phyloP scores from a whole-genome alignment of 441 rosid species.

The Populus hybrid region DNA sequence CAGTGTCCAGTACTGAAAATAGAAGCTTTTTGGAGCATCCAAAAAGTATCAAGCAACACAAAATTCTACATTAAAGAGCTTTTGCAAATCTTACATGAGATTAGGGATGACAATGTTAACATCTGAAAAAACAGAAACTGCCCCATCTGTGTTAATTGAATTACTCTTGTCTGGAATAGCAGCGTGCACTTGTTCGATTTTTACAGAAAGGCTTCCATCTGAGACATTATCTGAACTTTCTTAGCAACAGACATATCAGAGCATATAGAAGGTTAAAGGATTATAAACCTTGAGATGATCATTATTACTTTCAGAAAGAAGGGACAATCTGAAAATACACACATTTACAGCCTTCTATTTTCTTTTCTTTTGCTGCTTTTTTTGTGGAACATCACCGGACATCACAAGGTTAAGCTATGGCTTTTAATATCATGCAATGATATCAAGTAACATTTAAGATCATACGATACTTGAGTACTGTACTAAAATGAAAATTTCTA shows the following conservation, averaged over 20 bases:
- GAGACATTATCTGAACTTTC: conserved; percentile 38
- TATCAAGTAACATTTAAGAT: neutral
- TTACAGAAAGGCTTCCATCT: conserved; percentile 35
- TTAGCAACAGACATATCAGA: conserved; percentile 1
- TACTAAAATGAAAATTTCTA: neutral
- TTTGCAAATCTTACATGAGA: conserved; percentile 45
- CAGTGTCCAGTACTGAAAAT: neutral
- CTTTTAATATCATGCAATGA: neutral
- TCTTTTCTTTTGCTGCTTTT: too few species aligned
- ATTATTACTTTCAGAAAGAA: neutral
- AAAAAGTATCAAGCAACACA: neutral
- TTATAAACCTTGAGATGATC: neutral
- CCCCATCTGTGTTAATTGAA: conserved; percentile 23
- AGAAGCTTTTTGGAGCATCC: neutral
- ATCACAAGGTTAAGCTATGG: neutral
- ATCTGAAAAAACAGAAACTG: conserved; percentile 25
- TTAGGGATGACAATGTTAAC: conserved; percentile 24
- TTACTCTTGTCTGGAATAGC: conserved; percentile 25
- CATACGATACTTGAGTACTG: neutral
- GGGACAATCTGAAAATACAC: neutral
- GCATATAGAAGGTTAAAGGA: neutral
- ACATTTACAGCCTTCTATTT: neutral
- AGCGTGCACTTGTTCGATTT: conserved; percentile 29
- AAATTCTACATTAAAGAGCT: conserved; percentile 1
- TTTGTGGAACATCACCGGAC: neutral